Evolutionary conservation across 2,329 filamentous ascomycete species (phyloP).

Genomic region (Paecilomyces niveus): DNA sequence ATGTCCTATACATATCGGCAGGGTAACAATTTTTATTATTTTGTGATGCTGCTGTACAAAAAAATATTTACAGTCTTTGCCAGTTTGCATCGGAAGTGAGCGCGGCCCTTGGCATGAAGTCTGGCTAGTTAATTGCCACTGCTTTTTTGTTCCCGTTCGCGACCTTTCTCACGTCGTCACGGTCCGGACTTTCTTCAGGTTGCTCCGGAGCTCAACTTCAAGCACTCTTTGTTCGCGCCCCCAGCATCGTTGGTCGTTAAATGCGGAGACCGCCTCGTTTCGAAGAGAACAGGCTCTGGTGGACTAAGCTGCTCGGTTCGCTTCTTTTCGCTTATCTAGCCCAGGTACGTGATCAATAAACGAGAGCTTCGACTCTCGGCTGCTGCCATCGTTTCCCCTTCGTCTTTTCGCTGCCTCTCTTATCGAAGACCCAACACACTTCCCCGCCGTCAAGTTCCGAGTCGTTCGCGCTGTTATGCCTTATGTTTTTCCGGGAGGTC

Average conservation of each 20-base stretch:
- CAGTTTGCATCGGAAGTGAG: not conserved
- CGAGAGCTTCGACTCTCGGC: constrained; percentile 3
- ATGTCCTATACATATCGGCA: too few relatives aligned
- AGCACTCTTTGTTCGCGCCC: constrained; percentile 11
- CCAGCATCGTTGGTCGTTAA: constrained; percentile 8
- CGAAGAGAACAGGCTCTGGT: constrained; percentile 14
- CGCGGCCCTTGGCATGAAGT: not conserved
- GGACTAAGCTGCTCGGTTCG: constrained; percentile 17
- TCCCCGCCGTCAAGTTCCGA: not conserved
- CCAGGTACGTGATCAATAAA: constrained; percentile 8
- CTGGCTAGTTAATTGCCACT: constrained; percentile 13
- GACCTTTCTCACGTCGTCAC: constrained; percentile 2
- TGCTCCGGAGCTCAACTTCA: constrained; percentile 11
- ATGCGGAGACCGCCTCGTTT: constrained; percentile 13
- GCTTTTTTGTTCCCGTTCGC: constrained; percentile 16
- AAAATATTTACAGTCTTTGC: not conserved
- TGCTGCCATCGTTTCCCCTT: constrained; percentile 1
- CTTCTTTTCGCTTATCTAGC: constrained; percentile 12
- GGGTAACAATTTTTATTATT: not conserved
- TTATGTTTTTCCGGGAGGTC: not conserved
- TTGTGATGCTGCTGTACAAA: not conserved
- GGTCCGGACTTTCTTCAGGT: constrained; percentile 6
- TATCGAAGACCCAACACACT: not conserved
- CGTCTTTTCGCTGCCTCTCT: constrained; percentile 13
- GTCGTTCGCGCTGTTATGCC: not conserved